Percentiles rank a stretch among this genome's conserved stretches.
phyloP scores from a whole-genome alignment of 352 stramenopile species.

The Saprolegnia diclina region DNA sequence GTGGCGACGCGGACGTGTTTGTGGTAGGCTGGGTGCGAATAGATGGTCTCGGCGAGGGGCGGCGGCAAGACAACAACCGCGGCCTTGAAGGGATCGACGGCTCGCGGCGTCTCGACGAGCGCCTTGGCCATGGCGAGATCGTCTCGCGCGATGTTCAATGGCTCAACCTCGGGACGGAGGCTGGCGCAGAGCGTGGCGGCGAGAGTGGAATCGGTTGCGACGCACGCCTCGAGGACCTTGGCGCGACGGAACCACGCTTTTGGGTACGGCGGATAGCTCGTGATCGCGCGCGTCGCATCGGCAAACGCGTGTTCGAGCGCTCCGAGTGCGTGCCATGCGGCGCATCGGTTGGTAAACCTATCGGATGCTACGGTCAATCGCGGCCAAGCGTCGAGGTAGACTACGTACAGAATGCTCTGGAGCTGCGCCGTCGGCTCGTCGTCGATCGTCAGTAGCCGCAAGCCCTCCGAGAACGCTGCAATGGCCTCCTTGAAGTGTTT shows the following conservation, averaged over 20 bases:
- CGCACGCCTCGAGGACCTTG: constrained; percentile 12
- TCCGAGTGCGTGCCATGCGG: constrained; percentile 1
- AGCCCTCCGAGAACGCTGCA: background rate
- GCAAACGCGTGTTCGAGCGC: background rate
- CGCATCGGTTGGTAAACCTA: constrained; percentile 22
- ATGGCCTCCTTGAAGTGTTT: constrained; percentile 2
- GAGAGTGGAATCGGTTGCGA: background rate
- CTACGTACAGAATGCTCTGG: constrained; percentile 12
- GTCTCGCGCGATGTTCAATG: background rate
- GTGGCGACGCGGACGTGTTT: background rate
- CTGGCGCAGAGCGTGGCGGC: background rate
- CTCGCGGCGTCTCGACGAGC: background rate
- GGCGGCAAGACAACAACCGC: too few species aligned
- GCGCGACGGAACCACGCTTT: constrained; percentile 18
- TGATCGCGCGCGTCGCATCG: constrained; percentile 11
- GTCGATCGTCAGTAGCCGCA: background rate
- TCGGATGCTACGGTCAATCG: background rate
- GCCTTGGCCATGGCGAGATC: background rate
- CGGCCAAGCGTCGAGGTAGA: background rate
- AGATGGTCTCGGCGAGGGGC: too few species aligned
- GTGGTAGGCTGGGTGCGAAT: background rate
- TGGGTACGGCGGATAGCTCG: constrained; percentile 1
- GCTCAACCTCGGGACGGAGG: background rate
- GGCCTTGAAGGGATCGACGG: background rate
- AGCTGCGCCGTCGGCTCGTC: background rate